A percentile compares a stretch with the other conserved stretches of the same genome.
These are phyloP conservation scores for Sporothrix euskadiensis DNA, from an alignment of 2,329 filamentous ascomycete species.

Conservation along the genomic window DNA sequence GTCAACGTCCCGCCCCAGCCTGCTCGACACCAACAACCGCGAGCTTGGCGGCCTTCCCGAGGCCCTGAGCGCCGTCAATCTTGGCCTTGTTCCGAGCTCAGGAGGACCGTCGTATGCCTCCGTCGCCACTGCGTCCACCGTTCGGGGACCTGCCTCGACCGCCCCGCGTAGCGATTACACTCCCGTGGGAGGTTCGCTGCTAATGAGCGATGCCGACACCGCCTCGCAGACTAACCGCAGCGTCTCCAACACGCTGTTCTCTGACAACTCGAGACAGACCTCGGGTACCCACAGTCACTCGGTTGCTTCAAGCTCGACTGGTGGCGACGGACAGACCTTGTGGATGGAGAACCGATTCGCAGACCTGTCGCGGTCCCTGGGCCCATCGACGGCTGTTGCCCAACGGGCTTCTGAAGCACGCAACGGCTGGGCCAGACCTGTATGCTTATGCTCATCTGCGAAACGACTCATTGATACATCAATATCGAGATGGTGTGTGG, in stretches of 20 bases:
- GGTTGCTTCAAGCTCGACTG: not conserved
- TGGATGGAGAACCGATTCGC: constrained; percentile 27
- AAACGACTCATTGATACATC: no score
- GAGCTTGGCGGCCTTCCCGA: constrained; percentile 26
- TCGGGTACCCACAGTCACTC: constrained; percentile 11
- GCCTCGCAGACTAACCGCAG: constrained; percentile 2
- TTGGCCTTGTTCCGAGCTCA: constrained; percentile 10
- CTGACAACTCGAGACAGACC: not conserved
- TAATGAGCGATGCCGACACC: not conserved
- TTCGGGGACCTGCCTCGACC: not conserved
- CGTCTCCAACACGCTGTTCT: constrained; percentile 1
- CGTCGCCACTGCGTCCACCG: constrained; percentile 3
- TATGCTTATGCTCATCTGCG: constrained; percentile 17
- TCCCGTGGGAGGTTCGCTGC: not conserved
- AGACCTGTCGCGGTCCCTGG: not conserved
- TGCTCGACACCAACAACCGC: constrained; percentile 26
- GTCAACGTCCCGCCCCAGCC: constrained; percentile 4
- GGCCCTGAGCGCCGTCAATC: constrained; percentile 30
- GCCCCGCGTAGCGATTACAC: not conserved
- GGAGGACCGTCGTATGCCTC: constrained; percentile 8
- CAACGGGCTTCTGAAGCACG: not conserved
- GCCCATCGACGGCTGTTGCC: not conserved
- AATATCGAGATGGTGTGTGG: not conserved
- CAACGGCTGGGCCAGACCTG: constrained; percentile 33
- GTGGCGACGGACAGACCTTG: not conserved